Conservation (phyloP, 2,329 filamentous ascomycete species). For the Arthrobotrys iridis region DNA sequence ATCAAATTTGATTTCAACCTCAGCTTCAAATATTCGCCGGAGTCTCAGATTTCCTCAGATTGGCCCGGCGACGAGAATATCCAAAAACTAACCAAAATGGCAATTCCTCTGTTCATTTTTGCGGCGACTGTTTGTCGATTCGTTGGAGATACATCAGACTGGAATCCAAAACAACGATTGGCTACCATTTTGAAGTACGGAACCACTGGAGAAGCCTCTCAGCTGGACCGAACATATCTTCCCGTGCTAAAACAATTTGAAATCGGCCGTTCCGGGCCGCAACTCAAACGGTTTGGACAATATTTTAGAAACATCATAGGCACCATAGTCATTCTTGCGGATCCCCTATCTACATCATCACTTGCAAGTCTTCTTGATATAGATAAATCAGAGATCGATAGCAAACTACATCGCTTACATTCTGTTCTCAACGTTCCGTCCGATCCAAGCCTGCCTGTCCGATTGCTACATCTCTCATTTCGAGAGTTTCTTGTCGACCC, state of each 20-base stretch:
- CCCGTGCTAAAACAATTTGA: conserved; percentile 10
- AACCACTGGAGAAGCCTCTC: background rate
- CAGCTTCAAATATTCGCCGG: background rate
- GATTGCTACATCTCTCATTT: conserved; percentile 2
- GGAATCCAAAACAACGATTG: conserved; percentile 24
- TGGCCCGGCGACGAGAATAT: conserved; percentile 55
- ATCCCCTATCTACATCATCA: conserved; percentile 5
- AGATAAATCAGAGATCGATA: background rate
- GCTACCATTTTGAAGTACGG: conserved; percentile 4
- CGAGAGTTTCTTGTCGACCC: background rate
- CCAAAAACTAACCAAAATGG: conserved; percentile 51
- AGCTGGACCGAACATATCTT: conserved; percentile 3
- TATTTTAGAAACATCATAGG: background rate
- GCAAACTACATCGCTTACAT: conserved; percentile 8
- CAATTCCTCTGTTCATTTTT: conserved; percentile 58
- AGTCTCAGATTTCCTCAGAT: conserved; percentile 2
- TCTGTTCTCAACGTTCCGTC: conserved; percentile 5
- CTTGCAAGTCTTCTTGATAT: conserved; percentile 11
- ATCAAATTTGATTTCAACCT: conserved; percentile 33
- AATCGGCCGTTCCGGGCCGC: background rate
- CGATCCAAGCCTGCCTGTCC: background rate
- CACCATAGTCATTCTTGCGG: background rate
- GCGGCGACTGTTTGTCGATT: conserved; percentile 58
- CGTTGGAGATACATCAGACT: conserved; percentile 39
- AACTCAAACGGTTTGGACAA: background rate